A percentile compares a stretch with the other conserved stretches of the same genome.
Conservation (phyloP, 2,329 filamentous ascomycete genomes). For the Ciborinia camelliae region DNA sequence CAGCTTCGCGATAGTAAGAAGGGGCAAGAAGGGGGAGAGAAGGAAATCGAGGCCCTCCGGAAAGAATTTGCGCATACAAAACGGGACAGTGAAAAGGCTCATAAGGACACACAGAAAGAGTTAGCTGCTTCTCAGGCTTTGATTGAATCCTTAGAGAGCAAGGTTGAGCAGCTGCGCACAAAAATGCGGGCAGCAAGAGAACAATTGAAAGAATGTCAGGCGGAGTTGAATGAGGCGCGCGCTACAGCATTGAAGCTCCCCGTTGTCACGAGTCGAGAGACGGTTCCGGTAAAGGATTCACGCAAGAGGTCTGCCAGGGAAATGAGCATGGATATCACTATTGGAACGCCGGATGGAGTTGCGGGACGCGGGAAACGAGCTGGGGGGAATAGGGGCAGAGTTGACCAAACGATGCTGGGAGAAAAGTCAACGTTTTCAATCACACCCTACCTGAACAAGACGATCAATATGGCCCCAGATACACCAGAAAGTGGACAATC, state of each 20-base stretch:
- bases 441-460: slow-evolving; percentile 85
- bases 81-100: slow-evolving; percentile 32
- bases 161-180: slow-evolving; percentile 37
- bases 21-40: slow-evolving; percentile 45
- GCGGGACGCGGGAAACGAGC: slow-evolving; percentile 44
- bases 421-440: slow-evolving; percentile 93
- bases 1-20: slow-evolving; percentile 40
- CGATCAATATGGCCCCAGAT: slow-evolving; percentile 53
- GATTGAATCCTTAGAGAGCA: slow-evolving; percentile 51
- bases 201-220: slow-evolving; percentile 65
- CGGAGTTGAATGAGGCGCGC: slow-evolving; percentile 41
- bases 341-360: slow-evolving; percentile 50
- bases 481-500: slow-evolving; percentile 22
- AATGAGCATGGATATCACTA: slow-evolving; percentile 45
- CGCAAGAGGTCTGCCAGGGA: slow-evolving; percentile 43
- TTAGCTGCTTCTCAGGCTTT: slow-evolving; percentile 51
- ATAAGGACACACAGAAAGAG: slow-evolving; percentile 33
- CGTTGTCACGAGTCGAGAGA: slow-evolving; percentile 21
- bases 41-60: slow-evolving; percentile 40
- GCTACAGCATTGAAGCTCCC: slow-evolving; percentile 32
- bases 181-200: slow-evolving; percentile 63
- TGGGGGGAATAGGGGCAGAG: slow-evolving; percentile 53
- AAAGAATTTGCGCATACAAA: slow-evolving; percentile 39
- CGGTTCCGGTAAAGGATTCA: slow-evolving; percentile 33
- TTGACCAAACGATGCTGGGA: slow-evolving; percentile 60